Conservation (phyloP, 2,329 filamentous ascomycete species). For the Rhinocladiella mackenziei region DNA sequence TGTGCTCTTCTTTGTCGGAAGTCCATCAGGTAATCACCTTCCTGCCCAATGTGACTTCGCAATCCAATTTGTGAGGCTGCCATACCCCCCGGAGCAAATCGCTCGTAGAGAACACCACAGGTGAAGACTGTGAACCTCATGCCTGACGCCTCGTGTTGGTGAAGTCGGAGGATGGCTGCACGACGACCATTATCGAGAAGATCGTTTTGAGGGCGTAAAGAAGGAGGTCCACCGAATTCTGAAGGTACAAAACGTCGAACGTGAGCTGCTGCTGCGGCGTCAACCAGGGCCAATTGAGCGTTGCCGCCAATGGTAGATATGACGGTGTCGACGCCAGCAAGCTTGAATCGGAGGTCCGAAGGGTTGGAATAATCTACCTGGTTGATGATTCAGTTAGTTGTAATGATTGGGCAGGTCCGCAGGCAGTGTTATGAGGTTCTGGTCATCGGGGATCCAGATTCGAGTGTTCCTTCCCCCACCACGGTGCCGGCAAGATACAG, state of each 20-base stretch:
- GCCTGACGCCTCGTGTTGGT: constrained; percentile 48
- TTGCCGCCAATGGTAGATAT: constrained; percentile 68
- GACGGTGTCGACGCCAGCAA: constrained; percentile 69
- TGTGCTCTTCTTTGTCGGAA: constrained; percentile 56
- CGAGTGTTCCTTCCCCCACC: no score
- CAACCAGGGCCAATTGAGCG: constrained; percentile 67
- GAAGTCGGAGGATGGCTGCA: constrained; percentile 55
- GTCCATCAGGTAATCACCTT: constrained; percentile 65
- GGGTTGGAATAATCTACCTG: constrained; percentile 62
- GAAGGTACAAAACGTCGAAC: constrained; percentile 70
- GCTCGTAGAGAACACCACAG: constrained; percentile 72
- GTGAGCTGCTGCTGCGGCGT: constrained; percentile 61
- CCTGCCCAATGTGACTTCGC: constrained; percentile 51
- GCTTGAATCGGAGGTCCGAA: constrained; percentile 57
- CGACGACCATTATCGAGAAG: constrained; percentile 59
- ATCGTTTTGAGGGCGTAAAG: constrained; percentile 53
- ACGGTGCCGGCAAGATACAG: neutral
- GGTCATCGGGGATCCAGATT: no score
- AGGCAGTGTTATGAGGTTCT: no score
- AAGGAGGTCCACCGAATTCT: constrained; percentile 66
- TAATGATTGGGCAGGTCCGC: no score
- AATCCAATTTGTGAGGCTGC: constrained; percentile 56
- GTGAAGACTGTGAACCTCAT: constrained; percentile 69
- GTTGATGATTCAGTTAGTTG: no score
- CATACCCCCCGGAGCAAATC: constrained; percentile 66